Evolutionary conservation across 371 early-diverging fungal genomes (phyloP).

Genomic region (Rozella allomycis): DNA sequence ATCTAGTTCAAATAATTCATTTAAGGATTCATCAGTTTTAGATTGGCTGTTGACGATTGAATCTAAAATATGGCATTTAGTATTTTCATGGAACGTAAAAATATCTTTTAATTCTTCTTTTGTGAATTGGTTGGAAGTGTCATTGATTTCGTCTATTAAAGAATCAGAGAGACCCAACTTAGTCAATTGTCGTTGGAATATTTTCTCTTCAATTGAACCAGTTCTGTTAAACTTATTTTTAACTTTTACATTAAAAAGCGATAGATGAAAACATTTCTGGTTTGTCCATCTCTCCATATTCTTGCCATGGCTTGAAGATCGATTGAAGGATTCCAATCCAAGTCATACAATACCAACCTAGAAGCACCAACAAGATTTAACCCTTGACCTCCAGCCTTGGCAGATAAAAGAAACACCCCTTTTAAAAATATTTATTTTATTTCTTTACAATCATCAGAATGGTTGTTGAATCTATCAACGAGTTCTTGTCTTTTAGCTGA

Average conservation of each 20-base stretch:
- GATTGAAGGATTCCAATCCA: slow-evolving; percentile 61
- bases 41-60: too few relatives aligned
- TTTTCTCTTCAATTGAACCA: slow-evolving; percentile 93
- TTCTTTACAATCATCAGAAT: slow-evolving; percentile 7
- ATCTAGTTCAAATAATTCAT: too few relatives aligned
- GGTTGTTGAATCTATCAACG: slow-evolving; percentile 85
- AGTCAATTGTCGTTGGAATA: slow-evolving; percentile 73
- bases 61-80: slow-evolving; percentile 20
- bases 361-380: slow-evolving; percentile 92
- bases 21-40: too few relatives aligned
- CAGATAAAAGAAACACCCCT: slow-evolving; percentile 81
- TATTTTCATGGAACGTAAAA: slow-evolving; percentile 18
- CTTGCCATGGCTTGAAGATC: slow-evolving; percentile 38
- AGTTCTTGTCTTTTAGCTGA: slow-evolving; percentile 70
- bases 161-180: slow-evolving; percentile 23
- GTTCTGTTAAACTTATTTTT: too few relatives aligned
- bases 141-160: slow-evolving; percentile 13
- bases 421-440: slow-evolving; percentile 32
- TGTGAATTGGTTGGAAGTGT: slow-evolving; percentile 9
- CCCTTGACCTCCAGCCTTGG: slow-evolving; percentile 96
- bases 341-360: slow-evolving; percentile 72
- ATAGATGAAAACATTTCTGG: slow-evolving; percentile 79
- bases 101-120: slow-evolving; percentile 17
- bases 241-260: slow-evolving; percentile 84
- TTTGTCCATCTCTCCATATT: slow-evolving; percentile 75